A percentile compares a stretch with the other conserved stretches of the same genome.
Conservation (phyloP, 192 early-diverging fungal species). For the Backusella circina region DNA sequence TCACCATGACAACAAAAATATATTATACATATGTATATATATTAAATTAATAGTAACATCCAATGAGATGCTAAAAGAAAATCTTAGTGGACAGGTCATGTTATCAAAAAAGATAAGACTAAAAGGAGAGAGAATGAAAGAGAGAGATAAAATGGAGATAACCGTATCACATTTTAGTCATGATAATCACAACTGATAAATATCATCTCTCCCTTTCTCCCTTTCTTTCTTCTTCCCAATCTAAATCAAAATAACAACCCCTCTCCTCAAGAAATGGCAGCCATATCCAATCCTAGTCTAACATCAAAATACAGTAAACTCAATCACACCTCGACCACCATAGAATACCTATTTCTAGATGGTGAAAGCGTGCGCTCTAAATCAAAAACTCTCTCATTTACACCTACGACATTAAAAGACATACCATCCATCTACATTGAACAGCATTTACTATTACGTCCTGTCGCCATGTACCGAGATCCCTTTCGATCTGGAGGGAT, state of each 20-base stretch:
- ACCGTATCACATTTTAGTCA: background rate
- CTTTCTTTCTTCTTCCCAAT: background rate
- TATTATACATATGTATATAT: too few species aligned
- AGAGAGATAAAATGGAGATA: slow-evolving; percentile 2
- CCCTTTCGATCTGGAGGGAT: slow-evolving; percentile 46
- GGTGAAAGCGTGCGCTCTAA: slow-evolving; percentile 42
- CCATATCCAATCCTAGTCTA: background rate
- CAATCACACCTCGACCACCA: slow-evolving; percentile 17
- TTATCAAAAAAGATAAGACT: background rate
- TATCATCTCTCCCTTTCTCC: background rate
- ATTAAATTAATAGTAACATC: too few species aligned
- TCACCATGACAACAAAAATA: too few species aligned
- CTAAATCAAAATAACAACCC: background rate
- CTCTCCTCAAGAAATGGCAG: background rate
- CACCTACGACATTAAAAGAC: slow-evolving; percentile 9
- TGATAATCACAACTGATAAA: background rate
- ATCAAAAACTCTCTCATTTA: slow-evolving; percentile 38
- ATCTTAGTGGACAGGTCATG: slow-evolving; percentile 1
- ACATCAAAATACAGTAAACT: slow-evolving; percentile 4
- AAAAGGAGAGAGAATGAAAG: background rate
- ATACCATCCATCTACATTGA: slow-evolving; percentile 33
- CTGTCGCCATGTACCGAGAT: slow-evolving; percentile 46
- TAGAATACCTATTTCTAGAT: slow-evolving; percentile 53
- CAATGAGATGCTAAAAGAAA: background rate
- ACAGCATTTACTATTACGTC: slow-evolving; percentile 37